phyloP scores from a whole-genome alignment of 768 basidiomycete genomes.

The Rhodotorula babjevae region DNA sequence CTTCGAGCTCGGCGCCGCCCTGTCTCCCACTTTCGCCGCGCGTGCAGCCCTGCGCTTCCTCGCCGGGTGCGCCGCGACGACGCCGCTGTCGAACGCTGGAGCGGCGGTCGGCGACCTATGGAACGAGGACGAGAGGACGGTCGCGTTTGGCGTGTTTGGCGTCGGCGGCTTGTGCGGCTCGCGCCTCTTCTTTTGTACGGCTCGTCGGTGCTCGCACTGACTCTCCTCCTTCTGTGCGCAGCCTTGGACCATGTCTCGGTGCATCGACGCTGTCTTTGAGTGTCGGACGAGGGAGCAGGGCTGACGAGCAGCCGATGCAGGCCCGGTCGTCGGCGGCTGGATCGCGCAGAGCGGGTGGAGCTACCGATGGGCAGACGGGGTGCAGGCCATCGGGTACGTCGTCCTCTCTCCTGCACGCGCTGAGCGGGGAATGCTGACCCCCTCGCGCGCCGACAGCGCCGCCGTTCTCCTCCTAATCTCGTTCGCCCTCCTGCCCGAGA shows the following conservation, averaged over 20 bases:
- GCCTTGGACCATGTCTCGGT: neutral
- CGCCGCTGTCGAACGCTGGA: conserved; percentile 15
- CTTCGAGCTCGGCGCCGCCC: conserved; percentile 9
- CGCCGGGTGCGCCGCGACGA: conserved; percentile 7
- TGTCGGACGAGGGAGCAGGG: neutral
- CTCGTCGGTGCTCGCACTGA: neutral
- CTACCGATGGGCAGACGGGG: conserved; percentile 1
- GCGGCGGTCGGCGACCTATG: conserved; percentile 14
- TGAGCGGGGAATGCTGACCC: too few relatives aligned
- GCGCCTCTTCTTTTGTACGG: neutral
- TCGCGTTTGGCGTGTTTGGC: conserved; percentile 6
- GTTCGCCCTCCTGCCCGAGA: conserved; percentile 57
- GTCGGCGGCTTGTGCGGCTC: neutral
- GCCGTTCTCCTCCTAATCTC: conserved; percentile 44
- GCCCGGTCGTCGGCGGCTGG: neutral
- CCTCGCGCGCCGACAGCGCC: neutral
- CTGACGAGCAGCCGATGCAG: neutral
- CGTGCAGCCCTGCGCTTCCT: conserved; percentile 18
- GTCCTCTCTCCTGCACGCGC: neutral
- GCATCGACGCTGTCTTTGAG: neutral
- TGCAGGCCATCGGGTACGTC: neutral
- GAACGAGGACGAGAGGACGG: neutral
- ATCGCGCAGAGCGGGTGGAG: neutral
- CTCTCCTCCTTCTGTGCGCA: neutral
- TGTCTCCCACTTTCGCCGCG: neutral